Evolutionary conservation across 2,329 filamentous ascomycete genomes (phyloP).

Genomic region (Clonostachys sp.): DNA sequence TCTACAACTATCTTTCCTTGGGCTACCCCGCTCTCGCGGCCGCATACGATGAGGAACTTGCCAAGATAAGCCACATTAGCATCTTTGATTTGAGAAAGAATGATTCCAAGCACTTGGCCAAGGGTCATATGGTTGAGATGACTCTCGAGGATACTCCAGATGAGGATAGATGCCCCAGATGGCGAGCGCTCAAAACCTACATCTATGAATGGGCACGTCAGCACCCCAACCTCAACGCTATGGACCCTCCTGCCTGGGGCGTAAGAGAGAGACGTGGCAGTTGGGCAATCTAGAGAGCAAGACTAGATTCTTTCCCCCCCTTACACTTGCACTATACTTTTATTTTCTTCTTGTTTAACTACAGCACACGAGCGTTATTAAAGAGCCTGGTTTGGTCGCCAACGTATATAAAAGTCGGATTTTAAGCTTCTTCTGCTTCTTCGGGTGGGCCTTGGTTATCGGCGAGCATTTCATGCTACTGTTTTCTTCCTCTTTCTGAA

Average conservation of each 20-base stretch:
- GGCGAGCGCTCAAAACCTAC: slow-evolving; percentile 80
- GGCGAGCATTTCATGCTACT: too few species aligned
- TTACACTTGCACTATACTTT: neutral
- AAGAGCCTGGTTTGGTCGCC: too few species aligned
- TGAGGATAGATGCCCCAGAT: slow-evolving; percentile 61
- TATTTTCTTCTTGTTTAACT: neutral
- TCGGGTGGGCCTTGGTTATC: too few species aligned
- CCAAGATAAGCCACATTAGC: slow-evolving; percentile 70
- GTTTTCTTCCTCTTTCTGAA: too few species aligned
- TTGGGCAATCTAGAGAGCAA: slow-evolving; percentile 56
- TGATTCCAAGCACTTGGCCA: slow-evolving; percentile 57
- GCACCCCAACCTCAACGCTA: slow-evolving; percentile 67
- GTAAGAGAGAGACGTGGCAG: slow-evolving; percentile 63
- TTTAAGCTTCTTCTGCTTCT: too few species aligned
- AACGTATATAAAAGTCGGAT: too few species aligned
- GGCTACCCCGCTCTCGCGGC: slow-evolving; percentile 85
- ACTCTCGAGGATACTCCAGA: slow-evolving; percentile 34
- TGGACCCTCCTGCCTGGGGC: slow-evolving; percentile 61
- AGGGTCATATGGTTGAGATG: slow-evolving; percentile 68
- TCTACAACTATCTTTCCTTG: slow-evolving; percentile 93
- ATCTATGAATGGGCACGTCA: slow-evolving; percentile 87
- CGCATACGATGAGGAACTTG: slow-evolving; percentile 78
- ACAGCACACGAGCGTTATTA: too few species aligned
- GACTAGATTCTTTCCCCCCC: neutral
- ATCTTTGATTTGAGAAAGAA: slow-evolving; percentile 66